Conservation (phyloP, 768 basidiomycete species). For the Gymnopilus dilepis region DNA sequence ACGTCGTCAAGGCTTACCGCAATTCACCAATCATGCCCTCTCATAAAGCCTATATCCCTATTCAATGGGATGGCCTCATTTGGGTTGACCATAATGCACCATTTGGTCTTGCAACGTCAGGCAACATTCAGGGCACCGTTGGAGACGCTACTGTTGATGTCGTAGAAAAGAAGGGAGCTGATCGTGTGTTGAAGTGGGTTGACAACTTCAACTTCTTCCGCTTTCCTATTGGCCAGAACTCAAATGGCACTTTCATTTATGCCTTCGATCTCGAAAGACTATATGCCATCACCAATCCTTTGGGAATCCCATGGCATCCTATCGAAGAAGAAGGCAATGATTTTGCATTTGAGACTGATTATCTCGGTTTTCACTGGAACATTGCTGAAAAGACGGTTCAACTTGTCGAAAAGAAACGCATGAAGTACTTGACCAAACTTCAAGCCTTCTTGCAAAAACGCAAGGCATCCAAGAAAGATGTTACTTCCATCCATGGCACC, state of each 20-base stretch:
- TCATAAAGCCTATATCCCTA: constrained; percentile 38
- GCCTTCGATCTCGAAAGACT: constrained; percentile 22
- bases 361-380: constrained; percentile 42
- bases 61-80: constrained; percentile 26
- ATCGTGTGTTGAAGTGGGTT: constrained; percentile 29
- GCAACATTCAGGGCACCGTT: constrained; percentile 37
- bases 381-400: constrained; percentile 27
- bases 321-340: constrained; percentile 24
- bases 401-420: constrained; percentile 35
- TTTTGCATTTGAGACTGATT: constrained; percentile 29
- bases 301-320: constrained; percentile 36
- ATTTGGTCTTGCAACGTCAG: constrained; percentile 33
- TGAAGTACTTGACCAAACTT: constrained; percentile 26
- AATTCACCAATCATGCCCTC: constrained; percentile 35
- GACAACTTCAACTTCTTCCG: constrained; percentile 30
- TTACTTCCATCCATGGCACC: constrained; percentile 35
- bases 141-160: constrained; percentile 35
- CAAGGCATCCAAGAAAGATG: constrained; percentile 12
- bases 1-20: constrained; percentile 40
- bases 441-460: constrained; percentile 17
- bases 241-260: constrained; percentile 22
- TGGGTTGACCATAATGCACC: constrained; percentile 37
- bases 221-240: constrained; percentile 18
- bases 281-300: constrained; percentile 16
- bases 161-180: constrained; percentile 24